These are phyloP conservation scores for Podila clonocystis DNA, from an alignment of 192 early-diverging fungal species.

Conservation along the genomic window DNA sequence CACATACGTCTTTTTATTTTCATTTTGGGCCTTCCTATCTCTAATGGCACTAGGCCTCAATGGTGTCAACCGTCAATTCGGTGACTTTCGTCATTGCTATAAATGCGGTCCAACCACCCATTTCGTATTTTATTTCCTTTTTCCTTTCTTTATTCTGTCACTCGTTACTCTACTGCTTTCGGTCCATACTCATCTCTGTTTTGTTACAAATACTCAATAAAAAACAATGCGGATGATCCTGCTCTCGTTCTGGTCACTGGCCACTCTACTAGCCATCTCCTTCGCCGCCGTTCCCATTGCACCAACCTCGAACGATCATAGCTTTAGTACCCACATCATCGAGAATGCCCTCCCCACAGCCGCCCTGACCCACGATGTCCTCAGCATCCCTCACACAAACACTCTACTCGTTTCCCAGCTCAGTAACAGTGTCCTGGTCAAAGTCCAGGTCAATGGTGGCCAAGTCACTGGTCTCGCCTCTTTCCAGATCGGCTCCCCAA, in stretches of 20 bases:
- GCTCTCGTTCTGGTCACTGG: slow-evolving; percentile 1
- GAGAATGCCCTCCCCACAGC: slow-evolving; percentile 26
- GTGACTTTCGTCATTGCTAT: too few species aligned
- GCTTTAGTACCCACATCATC: slow-evolving; percentile 7
- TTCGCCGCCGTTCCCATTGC: slow-evolving; percentile 7
- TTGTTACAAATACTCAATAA: too few species aligned
- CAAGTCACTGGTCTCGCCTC: background rate
- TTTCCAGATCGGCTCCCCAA: slow-evolving; percentile 3
- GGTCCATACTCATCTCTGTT: too few species aligned
- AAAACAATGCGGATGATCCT: background rate
- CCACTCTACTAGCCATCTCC: background rate
- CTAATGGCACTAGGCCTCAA: too few species aligned
- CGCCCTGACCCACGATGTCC: slow-evolving; percentile 27
- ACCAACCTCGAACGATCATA: background rate
- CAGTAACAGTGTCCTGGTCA: slow-evolving; percentile 31
- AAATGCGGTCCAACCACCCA: too few species aligned
- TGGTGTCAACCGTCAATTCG: too few species aligned
- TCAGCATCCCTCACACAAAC: slow-evolving; percentile 2
- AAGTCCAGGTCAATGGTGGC: slow-evolving; percentile 14
- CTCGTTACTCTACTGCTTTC: too few species aligned
- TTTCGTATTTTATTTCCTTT: too few species aligned
- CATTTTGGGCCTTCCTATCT: too few species aligned
- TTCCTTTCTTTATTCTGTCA: too few species aligned
- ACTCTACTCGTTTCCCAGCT: slow-evolving; percentile 32
- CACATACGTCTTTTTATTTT: too few species aligned